Evolutionary conservation across 768 basidiomycete genomes (phyloP).

Genomic region (Piloderma croceum): DNA sequence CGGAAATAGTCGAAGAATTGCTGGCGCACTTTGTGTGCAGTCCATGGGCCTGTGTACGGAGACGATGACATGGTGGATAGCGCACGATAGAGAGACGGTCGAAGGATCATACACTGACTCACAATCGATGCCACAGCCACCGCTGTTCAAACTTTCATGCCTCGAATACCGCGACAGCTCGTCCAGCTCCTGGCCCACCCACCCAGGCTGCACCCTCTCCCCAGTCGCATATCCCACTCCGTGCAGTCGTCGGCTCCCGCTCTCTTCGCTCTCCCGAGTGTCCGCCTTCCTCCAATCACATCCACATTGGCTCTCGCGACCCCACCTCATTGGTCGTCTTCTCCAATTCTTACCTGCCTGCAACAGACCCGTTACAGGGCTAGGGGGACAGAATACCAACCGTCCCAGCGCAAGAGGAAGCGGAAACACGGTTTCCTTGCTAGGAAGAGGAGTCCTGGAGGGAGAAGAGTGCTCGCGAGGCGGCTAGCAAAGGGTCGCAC

Average conservation of each 20-base stretch:
- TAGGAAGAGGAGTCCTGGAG: conserved; percentile 41
- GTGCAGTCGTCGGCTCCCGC: too few species aligned
- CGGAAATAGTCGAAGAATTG: conserved; percentile 90
- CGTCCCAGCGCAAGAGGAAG: conserved; percentile 64
- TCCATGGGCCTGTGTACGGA: conserved; percentile 44
- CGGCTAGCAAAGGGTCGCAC: conserved; percentile 50
- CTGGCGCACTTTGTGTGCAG: conserved; percentile 77
- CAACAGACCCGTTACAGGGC: conserved; percentile 37
- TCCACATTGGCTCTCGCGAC: too few species aligned
- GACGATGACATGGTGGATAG: conserved; percentile 2
- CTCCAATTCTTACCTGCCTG: conserved; percentile 16
- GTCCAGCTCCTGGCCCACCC: conserved; percentile 32
- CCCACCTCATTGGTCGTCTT: too few species aligned
- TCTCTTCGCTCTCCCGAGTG: too few species aligned
- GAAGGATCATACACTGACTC: conserved; percentile 16
- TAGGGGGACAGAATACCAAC: conserved; percentile 65
- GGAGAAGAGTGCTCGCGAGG: conserved; percentile 46
- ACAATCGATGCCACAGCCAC: conserved; percentile 3
- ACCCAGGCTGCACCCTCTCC: conserved; percentile 24
- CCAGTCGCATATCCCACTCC: too few species aligned
- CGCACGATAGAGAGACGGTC: not conserved
- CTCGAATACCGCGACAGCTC: conserved; percentile 37
- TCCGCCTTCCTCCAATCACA: too few species aligned
- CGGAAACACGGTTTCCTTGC: conserved; percentile 63
- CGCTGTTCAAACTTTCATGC: conserved; percentile 27